Evolutionary conservation across 148 eudicot genomes (phyloP).

Genomic region (Rhododendron williamsianum): DNA sequence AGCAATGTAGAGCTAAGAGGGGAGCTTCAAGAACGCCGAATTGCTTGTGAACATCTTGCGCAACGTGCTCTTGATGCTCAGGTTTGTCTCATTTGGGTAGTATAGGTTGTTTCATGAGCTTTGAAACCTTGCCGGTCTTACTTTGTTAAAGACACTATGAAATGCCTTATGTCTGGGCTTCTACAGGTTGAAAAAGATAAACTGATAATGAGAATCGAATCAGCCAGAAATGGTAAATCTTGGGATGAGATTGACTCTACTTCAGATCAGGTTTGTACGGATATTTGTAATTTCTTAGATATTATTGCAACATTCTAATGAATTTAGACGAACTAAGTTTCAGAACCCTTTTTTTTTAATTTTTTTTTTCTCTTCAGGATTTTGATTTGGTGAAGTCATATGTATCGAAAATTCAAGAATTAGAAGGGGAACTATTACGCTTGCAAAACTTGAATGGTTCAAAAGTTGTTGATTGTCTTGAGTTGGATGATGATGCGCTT

Average conservation of each 20-base stretch:
- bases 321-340: background rate
- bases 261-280: conserved; percentile 45
- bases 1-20: conserved; percentile 74
- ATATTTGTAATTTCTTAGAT: background rate
- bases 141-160: background rate
- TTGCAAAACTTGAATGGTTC: conserved; percentile 30
- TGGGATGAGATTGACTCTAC: conserved; percentile 70
- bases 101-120: background rate
- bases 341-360: background rate
- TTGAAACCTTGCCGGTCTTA: background rate
- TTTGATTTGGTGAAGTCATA: conserved; percentile 60
- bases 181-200: conserved; percentile 80
- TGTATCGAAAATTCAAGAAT: conserved; percentile 66
- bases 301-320: background rate
- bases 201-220: conserved; percentile 67
- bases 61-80: conserved; percentile 91
- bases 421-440: conserved; percentile 66
- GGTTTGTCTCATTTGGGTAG: conserved; percentile 33
- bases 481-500: conserved; percentile 52
- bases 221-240: conserved; percentile 64
- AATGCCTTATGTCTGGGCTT: background rate
- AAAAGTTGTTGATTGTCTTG: conserved; percentile 41
- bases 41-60: conserved; percentile 61
- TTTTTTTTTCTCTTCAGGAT: conserved; percentile 33
- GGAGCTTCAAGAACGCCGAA: conserved; percentile 63